Conservation (phyloP, 768 basidiomycete species). For the Clitopilus hobsonii region DNA sequence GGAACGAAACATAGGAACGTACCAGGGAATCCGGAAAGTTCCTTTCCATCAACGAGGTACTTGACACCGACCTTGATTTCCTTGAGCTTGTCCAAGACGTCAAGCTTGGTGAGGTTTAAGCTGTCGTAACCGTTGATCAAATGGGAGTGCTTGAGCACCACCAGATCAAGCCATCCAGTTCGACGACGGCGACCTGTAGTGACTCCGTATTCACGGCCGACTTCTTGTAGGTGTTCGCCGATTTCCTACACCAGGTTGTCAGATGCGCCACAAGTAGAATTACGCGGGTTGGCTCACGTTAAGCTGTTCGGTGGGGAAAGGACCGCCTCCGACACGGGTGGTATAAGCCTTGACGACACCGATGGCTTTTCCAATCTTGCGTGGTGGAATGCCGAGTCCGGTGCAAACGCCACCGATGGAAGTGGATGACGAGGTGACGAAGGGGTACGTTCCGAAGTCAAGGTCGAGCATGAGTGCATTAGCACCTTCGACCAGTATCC, state of each 20-base stretch:
- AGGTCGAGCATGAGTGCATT: constrained; percentile 98
- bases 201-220: constrained; percentile 87
- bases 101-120: constrained; percentile 95
- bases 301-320: constrained; percentile 95
- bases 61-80: constrained; percentile 87
- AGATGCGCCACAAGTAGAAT: not conserved
- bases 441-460: constrained; percentile 98
- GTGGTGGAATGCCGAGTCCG: constrained; percentile 94
- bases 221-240: constrained; percentile 87
- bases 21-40: constrained; percentile 87
- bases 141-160: constrained; percentile 88
- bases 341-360: constrained; percentile 99
- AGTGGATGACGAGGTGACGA: constrained; percentile 92
- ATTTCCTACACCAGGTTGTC: constrained; percentile 46
- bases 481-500: constrained; percentile 91
- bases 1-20: constrained; percentile 20
- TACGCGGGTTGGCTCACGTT: constrained; percentile 49
- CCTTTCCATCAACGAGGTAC: constrained; percentile 75
- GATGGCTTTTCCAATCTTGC: constrained; percentile 77
- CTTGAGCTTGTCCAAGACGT: constrained; percentile 77
- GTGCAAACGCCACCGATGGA: constrained; percentile 95
- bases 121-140: constrained; percentile 94
- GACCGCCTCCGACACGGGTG: constrained; percentile 96
- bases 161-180: constrained; percentile 97
- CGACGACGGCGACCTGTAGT: constrained; percentile 92